Conservation (phyloP, 1,139 yeast genomes). For the Diutina sp. region DNA sequence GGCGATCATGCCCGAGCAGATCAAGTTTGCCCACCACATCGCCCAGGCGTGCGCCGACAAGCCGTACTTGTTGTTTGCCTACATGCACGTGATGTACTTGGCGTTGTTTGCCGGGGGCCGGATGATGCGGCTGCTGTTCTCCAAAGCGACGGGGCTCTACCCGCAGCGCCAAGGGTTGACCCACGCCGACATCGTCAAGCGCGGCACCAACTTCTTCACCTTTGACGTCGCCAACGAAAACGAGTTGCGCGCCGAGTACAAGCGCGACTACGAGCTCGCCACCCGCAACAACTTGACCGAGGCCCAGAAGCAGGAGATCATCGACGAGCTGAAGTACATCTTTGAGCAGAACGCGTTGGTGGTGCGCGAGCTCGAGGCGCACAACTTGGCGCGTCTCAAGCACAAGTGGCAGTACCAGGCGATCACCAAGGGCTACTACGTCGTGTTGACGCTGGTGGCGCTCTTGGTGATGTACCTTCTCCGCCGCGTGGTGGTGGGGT, state of each 20-base stretch:
- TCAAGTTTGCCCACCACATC: conserved; percentile 51
- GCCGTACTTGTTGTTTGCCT: conserved; percentile 69
- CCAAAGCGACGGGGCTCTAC: conserved; percentile 59
- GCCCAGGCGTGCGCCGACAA: conserved; percentile 37
- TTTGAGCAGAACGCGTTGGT: conserved; percentile 51
- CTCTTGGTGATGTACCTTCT: conserved; percentile 11
- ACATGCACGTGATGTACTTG: conserved; percentile 74
- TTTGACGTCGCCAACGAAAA: conserved; percentile 64
- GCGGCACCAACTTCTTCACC: conserved; percentile 61
- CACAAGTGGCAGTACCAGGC: conserved; percentile 45
- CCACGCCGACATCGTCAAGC: conserved; percentile 44
- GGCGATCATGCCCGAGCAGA: conserved; percentile 51
- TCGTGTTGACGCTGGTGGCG: conserved; percentile 13
- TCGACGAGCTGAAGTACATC: conserved; percentile 54
- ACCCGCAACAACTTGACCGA: conserved; percentile 61
- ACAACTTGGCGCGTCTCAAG: conserved; percentile 45
- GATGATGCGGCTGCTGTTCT: conserved; percentile 53
- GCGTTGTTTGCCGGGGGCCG: conserved; percentile 85
- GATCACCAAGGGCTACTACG: conserved; percentile 35
- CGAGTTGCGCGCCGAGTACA: conserved; percentile 49
- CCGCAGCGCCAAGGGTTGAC: conserved; percentile 57
- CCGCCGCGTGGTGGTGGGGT: not conserved
- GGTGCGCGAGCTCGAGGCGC: conserved; percentile 51
- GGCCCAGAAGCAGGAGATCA: conserved; percentile 54
- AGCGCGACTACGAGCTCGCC: conserved; percentile 64